Conservation (phyloP, 73 alveolate species). For the Blepharisma stoltei region DNA sequence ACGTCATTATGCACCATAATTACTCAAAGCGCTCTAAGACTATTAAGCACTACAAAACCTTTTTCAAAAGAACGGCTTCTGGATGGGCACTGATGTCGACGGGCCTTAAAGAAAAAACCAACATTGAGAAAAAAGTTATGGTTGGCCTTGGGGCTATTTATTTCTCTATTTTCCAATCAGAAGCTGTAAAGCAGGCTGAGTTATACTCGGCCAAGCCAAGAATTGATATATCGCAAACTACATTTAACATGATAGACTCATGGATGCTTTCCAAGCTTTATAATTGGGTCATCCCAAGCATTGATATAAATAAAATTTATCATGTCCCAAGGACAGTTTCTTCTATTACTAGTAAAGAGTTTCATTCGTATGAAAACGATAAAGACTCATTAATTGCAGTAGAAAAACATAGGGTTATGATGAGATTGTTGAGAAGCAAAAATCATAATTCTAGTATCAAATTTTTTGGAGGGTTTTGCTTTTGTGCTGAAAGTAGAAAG, state of each 20-base stretch:
- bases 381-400: not conserved
- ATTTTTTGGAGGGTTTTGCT: not conserved
- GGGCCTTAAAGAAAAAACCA: not conserved
- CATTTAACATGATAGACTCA: not conserved
- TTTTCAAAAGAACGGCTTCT: not conserved
- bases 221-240: not conserved
- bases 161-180: not conserved
- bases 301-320: not conserved
- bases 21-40: not conserved
- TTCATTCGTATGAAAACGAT: not conserved
- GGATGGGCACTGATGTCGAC: not conserved
- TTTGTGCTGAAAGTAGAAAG: too few relatives aligned
- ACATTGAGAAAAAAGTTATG: not conserved
- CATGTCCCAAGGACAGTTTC: not conserved
- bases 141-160: not conserved
- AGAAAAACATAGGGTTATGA: not conserved
- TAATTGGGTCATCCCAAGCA: not conserved
- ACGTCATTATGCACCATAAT: not conserved
- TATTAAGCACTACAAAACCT: not conserved
- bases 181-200: not conserved
- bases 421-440: not conserved
- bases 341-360: not conserved
- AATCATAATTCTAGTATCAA: not conserved
- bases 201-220: not conserved
- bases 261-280: not conserved